Evolutionary conservation across 306 rosid species (phyloP).

Genomic region (Psophocarpus tetragonolobus): DNA sequence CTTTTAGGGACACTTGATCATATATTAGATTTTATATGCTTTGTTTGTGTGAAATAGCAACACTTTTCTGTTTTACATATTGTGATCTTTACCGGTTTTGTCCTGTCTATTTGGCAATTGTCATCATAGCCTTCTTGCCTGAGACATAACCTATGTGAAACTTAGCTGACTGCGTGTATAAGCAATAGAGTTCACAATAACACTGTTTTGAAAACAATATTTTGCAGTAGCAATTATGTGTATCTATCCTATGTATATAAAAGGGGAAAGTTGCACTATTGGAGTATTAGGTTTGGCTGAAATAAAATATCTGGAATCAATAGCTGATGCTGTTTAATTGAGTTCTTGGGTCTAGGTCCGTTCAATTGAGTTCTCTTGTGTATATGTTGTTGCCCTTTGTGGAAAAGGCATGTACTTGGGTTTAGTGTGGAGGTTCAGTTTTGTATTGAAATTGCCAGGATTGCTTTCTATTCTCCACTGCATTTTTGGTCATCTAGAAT

Average conservation of each 20-base stretch:
- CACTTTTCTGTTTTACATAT: not conserved
- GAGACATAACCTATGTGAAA: not conserved
- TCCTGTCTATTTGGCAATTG: not conserved
- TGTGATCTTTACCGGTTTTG: not conserved
- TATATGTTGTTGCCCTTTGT: not conserved
- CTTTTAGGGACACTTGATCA: not conserved
- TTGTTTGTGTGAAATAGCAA: not conserved
- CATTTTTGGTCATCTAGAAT: not conserved
- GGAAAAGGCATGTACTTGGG: slow-evolving; percentile 7
- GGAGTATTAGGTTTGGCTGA: not conserved
- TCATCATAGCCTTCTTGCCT: not conserved
- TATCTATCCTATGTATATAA: not conserved
- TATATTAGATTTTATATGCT: not conserved
- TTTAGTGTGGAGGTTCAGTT: not conserved
- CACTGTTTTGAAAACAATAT: not conserved
- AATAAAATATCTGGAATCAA: not conserved
- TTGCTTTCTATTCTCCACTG: not conserved
- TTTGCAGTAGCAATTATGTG: not conserved
- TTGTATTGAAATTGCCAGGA: not conserved
- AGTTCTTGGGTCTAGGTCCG: not conserved
- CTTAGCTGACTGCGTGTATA: not conserved
- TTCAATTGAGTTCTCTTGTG: not conserved
- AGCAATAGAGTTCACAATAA: not conserved
- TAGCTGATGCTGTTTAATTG: not conserved
- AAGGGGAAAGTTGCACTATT: not conserved